These are phyloP conservation scores for Mycena galericulata DNA, from an alignment of 768 basidiomycete species.

Conservation along the genomic window DNA sequence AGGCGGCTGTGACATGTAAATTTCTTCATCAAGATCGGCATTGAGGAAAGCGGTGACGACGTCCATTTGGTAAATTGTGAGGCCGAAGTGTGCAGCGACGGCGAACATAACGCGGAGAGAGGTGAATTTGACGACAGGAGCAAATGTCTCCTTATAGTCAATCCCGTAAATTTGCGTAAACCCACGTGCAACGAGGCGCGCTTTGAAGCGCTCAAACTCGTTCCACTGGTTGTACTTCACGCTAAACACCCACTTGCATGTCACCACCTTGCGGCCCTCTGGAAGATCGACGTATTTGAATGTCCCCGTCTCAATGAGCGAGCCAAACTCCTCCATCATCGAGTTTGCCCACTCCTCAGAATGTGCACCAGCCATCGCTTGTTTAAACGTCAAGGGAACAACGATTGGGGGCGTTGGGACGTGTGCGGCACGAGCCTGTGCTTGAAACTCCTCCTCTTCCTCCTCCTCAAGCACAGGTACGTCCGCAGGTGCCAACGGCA, in stretches of 20 bases:
- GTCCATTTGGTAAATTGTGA: constrained; percentile 4
- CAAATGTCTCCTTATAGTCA: not conserved
- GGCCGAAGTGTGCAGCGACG: not conserved
- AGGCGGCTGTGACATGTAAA: constrained; percentile 10
- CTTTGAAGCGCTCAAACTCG: constrained; percentile 4
- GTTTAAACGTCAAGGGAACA: constrained; percentile 2
- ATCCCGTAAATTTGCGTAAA: constrained; percentile 1
- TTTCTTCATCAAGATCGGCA: constrained; percentile 3
- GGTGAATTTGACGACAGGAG: constrained; percentile 6
- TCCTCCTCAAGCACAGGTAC: constrained; percentile 7
- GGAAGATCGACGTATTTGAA: not conserved
- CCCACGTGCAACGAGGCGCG: not conserved
- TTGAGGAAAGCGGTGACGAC: constrained; percentile 6
- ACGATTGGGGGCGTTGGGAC: not conserved
- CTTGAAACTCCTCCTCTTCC: constrained; percentile 3
- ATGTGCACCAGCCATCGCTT: not conserved
- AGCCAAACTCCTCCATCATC: not conserved
- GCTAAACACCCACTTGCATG: constrained; percentile 6
- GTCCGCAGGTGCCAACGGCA: too few relatives aligned
- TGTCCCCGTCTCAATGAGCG: not conserved
- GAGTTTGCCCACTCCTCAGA: constrained; percentile 1
- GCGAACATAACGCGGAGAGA: constrained; percentile 7
- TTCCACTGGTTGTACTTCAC: constrained; percentile 3
- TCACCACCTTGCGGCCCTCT: not conserved
- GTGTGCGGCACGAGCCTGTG: constrained; percentile 1